phyloP scores from a whole-genome alignment of 2,329 filamentous ascomycete genomes.

The Aspergillus awamori region DNA sequence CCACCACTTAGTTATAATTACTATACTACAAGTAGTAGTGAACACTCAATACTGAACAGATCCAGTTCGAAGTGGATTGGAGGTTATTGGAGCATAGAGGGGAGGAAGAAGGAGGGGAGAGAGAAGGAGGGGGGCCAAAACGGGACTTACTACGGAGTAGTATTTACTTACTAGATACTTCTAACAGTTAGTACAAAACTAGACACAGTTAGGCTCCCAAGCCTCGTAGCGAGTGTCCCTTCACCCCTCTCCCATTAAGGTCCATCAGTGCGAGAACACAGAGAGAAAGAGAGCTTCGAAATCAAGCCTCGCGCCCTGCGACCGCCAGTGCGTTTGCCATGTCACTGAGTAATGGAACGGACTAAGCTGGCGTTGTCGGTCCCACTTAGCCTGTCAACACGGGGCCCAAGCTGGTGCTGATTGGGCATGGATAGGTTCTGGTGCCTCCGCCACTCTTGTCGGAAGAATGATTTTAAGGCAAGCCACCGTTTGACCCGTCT shows the following conservation, averaged over 20 bases:
- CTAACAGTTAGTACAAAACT: too few species aligned
- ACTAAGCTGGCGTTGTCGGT: conserved; percentile 15
- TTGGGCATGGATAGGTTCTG: conserved; percentile 5
- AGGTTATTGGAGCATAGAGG: too few species aligned
- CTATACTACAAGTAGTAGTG: too few species aligned
- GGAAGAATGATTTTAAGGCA: conserved; percentile 18
- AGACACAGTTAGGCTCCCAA: background rate
- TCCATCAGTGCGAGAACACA: background rate
- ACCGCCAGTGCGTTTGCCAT: conserved; percentile 16
- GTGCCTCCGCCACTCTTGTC: conserved; percentile 14
- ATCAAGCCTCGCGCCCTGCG: conserved; percentile 14
- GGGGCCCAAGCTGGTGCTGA: conserved; percentile 3
- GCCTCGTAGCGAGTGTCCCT: background rate
- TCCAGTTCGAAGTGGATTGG: too few species aligned
- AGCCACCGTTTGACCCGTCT: conserved; percentile 24
- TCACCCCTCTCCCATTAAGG: background rate
- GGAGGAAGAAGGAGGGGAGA: too few species aligned
- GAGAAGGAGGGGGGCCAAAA: too few species aligned
- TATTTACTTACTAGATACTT: too few species aligned
- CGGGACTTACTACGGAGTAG: background rate
- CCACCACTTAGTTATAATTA: too few species aligned
- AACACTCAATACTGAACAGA: too few species aligned
- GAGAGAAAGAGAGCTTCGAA: background rate
- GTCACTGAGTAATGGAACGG: conserved; percentile 19
- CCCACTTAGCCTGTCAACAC: conserved; percentile 22